Evolutionary conservation across 2,329 filamentous ascomycete genomes (phyloP).

Genomic region (Apiospora saccharicola): DNA sequence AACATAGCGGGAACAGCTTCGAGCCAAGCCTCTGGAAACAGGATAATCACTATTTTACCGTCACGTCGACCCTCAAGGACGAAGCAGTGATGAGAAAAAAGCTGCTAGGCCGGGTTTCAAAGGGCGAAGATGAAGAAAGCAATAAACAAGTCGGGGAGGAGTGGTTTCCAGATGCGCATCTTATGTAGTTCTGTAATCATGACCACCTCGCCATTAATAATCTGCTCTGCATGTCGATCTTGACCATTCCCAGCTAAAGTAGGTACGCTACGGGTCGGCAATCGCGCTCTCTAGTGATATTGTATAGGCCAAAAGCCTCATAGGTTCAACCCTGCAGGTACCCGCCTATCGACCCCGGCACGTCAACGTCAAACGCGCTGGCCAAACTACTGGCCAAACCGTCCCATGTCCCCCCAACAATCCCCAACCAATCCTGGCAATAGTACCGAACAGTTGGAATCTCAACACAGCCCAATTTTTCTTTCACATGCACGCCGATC

Average conservation of each 20-base stretch:
- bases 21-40: background rate
- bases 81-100: no score
- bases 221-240: background rate
- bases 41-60: background rate
- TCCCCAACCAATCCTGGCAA: constrained; percentile 12
- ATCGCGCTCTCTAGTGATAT: background rate
- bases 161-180: background rate
- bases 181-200: background rate
- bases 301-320: background rate
- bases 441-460: constrained; percentile 20
- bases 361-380: constrained; percentile 17
- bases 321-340: constrained; percentile 10
- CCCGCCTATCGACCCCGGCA: background rate
- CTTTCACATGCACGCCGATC: constrained; percentile 6
- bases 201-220: background rate
- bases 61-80: background rate
- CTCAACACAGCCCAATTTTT: constrained; percentile 13
- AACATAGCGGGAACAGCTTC: constrained; percentile 3
- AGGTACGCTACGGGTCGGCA: background rate
- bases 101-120: background rate
- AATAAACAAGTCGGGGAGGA: background rate
- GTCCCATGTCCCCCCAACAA: constrained; percentile 14
- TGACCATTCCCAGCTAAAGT: background rate
- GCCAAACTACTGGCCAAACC: background rate
- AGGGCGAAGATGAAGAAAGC: background rate